Base-by-base conservation (phyloP, 2,329 filamentous ascomycete species). In the Cordyceps javanica region DNA sequence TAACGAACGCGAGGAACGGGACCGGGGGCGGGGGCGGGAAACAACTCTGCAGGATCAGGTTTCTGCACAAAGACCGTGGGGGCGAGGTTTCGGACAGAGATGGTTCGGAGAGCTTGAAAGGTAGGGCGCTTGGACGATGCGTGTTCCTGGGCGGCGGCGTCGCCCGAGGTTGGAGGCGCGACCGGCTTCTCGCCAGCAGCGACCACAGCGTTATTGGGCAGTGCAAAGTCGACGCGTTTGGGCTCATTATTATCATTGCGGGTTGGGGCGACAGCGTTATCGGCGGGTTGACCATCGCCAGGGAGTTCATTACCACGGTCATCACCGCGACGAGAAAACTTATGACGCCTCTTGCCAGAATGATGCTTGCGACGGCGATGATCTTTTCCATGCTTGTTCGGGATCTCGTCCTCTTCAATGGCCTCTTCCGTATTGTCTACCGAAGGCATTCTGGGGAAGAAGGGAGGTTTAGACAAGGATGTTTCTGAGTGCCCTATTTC, bases 41-140 rank as follows among this genome's bases (percentile, higher is more conserved):
- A 63, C 2, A 63, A 26, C 1, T 58, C 62, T 4, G 63, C 59
- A 2, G 61, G 19, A 19, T 73, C 71, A 2, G 71, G 67, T 6
- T 75, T 72, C 59, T 81, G 77, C 0, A 75, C 76, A 63, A 92
- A 91, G 58, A 91, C 87, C 11, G 85, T 84, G 51, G 88, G 88
- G 0, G 88, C 83, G 4, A 92, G 76, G 48, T 85, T 83, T 66
- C 85, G 89, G 55, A 88, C 78, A 1, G 82, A 86, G 50, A 90
- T 75, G 50, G 76, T 78, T 46, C 85, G 82, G 14, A 88, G 68
- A 60, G 70, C 73, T 14, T 77, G 77, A 67, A 87, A 83, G 1
- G 81, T 76, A 51, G 77, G 75, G 49, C 74, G 59, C 57, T 49
- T 41, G 57, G 63, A 50, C 55, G 51, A 19, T 26, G 26, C 32